Evolutionary conservation across 257 asterid species (phyloP).

Genomic region (Capsicum baccatum): DNA sequence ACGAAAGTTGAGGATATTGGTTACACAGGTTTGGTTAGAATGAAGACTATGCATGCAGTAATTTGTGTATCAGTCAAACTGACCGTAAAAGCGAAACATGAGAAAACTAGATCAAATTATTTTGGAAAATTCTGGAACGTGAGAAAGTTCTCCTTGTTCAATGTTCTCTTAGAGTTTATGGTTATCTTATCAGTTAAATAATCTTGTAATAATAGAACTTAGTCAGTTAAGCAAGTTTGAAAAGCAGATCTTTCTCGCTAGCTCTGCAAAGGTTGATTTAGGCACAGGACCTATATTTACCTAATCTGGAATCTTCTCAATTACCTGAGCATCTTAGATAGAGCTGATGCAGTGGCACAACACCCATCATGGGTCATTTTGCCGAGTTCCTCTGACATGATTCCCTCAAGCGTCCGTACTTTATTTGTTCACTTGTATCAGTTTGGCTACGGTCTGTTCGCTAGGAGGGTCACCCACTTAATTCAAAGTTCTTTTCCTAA

Average conservation of each 20-base stretch:
- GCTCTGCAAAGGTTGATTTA: conserved; percentile 11
- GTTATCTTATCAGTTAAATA: not conserved
- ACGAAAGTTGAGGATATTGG: conserved; percentile 8
- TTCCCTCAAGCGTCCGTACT: not conserved
- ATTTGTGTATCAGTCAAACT: not conserved
- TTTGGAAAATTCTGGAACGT: not conserved
- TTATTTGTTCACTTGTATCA: not conserved
- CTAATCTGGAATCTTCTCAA: conserved; percentile 14
- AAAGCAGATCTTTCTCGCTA: not conserved
- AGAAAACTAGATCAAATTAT: not conserved
- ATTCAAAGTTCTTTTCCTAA: not conserved
- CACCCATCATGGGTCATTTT: not conserved
- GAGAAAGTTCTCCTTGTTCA: not conserved
- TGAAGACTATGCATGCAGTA: not conserved
- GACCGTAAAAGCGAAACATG: not conserved
- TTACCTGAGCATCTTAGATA: not conserved
- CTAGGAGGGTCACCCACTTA: not conserved
- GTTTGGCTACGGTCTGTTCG: not conserved
- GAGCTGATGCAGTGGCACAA: conserved; percentile 3
- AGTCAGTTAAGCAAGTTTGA: not conserved
- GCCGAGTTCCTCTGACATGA: not conserved
- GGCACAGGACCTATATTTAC: not conserved
- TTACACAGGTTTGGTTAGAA: conserved; percentile 4
- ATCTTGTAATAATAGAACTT: conserved; percentile 24
- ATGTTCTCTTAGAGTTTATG: conserved; percentile 13